A percentile compares a stretch with the other conserved stretches of the same genome.
Conservation (phyloP, 345 rosid genomes). For the Syzygium aromaticum region DNA sequence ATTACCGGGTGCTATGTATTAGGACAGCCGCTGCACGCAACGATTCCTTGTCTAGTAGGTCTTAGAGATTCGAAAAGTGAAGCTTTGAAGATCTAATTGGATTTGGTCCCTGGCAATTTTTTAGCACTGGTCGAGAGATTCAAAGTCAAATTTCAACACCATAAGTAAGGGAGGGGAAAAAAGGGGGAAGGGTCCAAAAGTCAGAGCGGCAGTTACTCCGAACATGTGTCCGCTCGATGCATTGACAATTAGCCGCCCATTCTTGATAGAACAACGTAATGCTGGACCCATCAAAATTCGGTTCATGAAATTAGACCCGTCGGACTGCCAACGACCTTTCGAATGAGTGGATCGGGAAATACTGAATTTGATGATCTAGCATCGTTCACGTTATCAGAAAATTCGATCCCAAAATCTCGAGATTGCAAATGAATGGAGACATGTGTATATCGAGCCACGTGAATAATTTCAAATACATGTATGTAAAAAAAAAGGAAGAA, state of each 20-base stretch:
- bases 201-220: neutral
- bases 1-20: neutral
- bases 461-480: too few relatives aligned
- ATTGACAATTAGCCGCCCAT: neutral
- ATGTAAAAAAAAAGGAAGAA: neutral
- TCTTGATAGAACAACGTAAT: neutral
- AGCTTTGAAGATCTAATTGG: neutral
- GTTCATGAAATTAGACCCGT: neutral
- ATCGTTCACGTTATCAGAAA: too few relatives aligned
- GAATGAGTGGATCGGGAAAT: neutral
- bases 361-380: too few relatives aligned
- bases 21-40: neutral
- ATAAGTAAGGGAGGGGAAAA: neutral
- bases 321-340: fast-evolving
- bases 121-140: neutral
- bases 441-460: neutral
- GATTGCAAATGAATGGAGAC: too few relatives aligned
- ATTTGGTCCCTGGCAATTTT: neutral
- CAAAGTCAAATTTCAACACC: neutral
- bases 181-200: neutral
- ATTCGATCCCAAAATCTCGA: too few relatives aligned
- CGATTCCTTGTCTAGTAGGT: neutral
- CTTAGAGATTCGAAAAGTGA: neutral
- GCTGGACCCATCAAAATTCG: neutral
- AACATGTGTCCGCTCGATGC: neutral